Evolutionary conservation across 768 basidiomycete species (phyloP).

Genomic region (Hypsizygus marmoreus): DNA sequence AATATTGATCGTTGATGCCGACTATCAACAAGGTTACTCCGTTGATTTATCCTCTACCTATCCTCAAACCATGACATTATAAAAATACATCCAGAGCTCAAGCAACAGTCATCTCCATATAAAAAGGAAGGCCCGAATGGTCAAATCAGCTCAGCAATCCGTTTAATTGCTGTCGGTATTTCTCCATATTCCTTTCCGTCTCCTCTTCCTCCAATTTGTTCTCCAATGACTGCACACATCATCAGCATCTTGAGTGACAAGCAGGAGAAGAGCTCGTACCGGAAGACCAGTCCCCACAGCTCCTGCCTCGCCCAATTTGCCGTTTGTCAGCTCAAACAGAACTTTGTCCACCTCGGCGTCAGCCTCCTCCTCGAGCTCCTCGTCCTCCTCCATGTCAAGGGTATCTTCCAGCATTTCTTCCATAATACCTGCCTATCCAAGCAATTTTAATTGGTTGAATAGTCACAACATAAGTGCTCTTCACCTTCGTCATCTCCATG

Average conservation of each 20-base stretch:
- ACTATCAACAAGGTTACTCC: too few species aligned
- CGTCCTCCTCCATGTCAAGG: slow-evolving; percentile 89
- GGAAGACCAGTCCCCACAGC: slow-evolving; percentile 71
- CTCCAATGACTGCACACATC: slow-evolving; percentile 50
- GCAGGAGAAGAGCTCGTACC: slow-evolving; percentile 55
- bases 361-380: slow-evolving; percentile 94
- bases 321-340: slow-evolving; percentile 91
- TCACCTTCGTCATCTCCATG: slow-evolving; percentile 99
- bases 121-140: slow-evolving; percentile 3
- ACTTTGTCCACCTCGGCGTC: slow-evolving; percentile 98
- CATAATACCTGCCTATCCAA: slow-evolving; percentile 88
- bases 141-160: slow-evolving; percentile 70
- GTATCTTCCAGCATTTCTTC: slow-evolving; percentile 98
- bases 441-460: not conserved
- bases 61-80: too few species aligned
- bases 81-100: not conserved
- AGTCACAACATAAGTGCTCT: slow-evolving; percentile 9
- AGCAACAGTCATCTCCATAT: slow-evolving; percentile 12
- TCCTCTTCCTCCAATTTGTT: slow-evolving; percentile 76
- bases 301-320: slow-evolving; percentile 89
- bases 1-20: too few species aligned
- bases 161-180: slow-evolving; percentile 86
- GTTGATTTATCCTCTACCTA: too few species aligned
- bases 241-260: slow-evolving; percentile 10
- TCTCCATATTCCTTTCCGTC: slow-evolving; percentile 85